phyloP scores from a whole-genome alignment of 331 rosid genomes.

The Acacia concinna region DNA sequence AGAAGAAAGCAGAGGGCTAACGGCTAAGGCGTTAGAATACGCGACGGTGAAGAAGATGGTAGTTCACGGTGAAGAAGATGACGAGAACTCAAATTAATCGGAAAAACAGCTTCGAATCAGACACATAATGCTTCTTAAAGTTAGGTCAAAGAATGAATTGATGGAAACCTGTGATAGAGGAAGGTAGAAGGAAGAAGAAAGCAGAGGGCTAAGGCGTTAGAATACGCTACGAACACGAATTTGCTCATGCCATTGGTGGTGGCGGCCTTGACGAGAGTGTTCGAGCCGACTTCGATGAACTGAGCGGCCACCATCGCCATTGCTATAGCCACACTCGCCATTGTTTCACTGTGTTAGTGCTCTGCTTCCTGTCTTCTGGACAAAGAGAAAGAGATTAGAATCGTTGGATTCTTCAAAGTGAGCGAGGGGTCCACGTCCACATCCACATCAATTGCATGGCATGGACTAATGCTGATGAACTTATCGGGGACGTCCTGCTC shows the following conservation, averaged over 20 bases:
- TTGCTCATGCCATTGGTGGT: constrained; percentile 42
- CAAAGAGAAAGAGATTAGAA: neutral
- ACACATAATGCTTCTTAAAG: neutral
- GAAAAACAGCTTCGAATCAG: neutral
- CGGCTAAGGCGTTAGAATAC: no score
- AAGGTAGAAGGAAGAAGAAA: constrained; percentile 41
- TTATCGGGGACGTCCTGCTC: no score
- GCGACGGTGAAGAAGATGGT: neutral
- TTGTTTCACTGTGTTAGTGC: neutral
- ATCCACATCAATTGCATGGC: no score
- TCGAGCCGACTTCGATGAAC: constrained; percentile 34
- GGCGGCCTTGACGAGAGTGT: constrained; percentile 44
- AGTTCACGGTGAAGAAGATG: neutral
- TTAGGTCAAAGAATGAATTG: neutral
- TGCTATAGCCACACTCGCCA: constrained; percentile 24
- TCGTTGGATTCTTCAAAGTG: neutral
- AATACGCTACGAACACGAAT: constrained; percentile 39
- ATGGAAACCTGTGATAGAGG: constrained; percentile 39
- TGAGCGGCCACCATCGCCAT: constrained; percentile 38
- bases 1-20: no score
- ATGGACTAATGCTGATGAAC: no score
- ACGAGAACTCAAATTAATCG: neutral
- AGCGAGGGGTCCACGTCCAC: neutral
- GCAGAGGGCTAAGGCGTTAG: constrained; percentile 41
- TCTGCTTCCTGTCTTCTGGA: neutral